phyloP scores from a whole-genome alignment of 192 early-diverging fungal genomes.

The Obelidium mucronatum region DNA sequence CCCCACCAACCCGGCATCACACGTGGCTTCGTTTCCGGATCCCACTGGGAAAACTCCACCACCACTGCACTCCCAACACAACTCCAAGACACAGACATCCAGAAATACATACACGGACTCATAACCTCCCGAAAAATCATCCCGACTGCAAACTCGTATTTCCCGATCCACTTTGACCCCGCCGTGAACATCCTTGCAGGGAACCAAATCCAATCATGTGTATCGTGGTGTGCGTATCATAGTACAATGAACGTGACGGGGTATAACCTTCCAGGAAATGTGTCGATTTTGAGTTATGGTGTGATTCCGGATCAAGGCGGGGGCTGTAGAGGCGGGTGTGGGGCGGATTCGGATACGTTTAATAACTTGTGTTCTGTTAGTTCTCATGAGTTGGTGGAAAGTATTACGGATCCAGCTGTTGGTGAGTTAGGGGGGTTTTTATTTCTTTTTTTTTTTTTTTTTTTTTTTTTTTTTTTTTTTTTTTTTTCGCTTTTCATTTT shows the following conservation, averaged over 20 bases:
- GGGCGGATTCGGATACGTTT: neutral
- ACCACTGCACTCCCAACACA: neutral
- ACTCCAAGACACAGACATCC: neutral
- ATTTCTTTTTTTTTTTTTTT: too few relatives aligned
- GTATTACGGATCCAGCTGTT: constrained; percentile 22
- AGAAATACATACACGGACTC: constrained; percentile 7
- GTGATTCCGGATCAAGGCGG: constrained; percentile 50
- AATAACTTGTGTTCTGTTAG: constrained; percentile 11
- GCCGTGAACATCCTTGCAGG: neutral
- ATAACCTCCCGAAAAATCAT: constrained; percentile 23
- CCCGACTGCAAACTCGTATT: constrained; percentile 47
- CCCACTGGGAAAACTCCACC: neutral
- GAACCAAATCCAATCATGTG: neutral
- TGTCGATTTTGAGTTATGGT: constrained; percentile 29
- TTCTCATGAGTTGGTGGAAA: constrained; percentile 37
- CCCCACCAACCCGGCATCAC: constrained; percentile 4
- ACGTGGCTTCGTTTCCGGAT: constrained; percentile 12
- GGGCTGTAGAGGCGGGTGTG: constrained; percentile 39
- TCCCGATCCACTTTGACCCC: constrained; percentile 38
- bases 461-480: too few relatives aligned
- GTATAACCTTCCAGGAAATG: neutral
- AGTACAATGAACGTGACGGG: constrained; percentile 36
- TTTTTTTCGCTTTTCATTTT: too few relatives aligned
- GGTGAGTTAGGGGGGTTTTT: too few relatives aligned
- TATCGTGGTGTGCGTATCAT: constrained; percentile 43